These are phyloP conservation scores for Mycena alexandri DNA, from an alignment of 768 basidiomycete genomes.

Conservation along the genomic window DNA sequence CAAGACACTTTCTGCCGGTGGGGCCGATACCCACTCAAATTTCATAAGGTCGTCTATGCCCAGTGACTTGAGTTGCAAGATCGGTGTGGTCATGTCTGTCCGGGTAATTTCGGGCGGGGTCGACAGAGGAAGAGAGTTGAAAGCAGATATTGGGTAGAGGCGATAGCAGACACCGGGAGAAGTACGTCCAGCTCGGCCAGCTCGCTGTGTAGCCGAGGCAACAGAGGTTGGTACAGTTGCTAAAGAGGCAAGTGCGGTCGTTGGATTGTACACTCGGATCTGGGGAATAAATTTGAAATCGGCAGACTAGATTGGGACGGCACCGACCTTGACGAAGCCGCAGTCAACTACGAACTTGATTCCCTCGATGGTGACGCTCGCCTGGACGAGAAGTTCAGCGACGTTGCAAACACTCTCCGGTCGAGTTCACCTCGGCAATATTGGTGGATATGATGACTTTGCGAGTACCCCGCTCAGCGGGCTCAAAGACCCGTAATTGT, in stretches of 20 bases:
- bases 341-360: constrained; percentile 94
- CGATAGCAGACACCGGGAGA: constrained; percentile 94
- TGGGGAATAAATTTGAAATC: constrained; percentile 44
- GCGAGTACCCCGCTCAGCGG: constrained; percentile 77
- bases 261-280: constrained; percentile 93
- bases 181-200: constrained; percentile 95
- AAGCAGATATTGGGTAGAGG: constrained; percentile 78
- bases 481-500: constrained; percentile 88
- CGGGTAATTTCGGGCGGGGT: constrained; percentile 93
- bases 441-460: constrained; percentile 96
- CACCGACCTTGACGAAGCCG: constrained; percentile 91
- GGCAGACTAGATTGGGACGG: constrained; percentile 1
- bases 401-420: background rate
- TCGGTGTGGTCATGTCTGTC: constrained; percentile 90
- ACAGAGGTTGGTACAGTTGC: constrained; percentile 85
- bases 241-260: constrained; percentile 86
- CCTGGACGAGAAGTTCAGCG: constrained; percentile 57
- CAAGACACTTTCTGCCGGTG: constrained; percentile 87
- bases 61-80: constrained; percentile 93
- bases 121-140: constrained; percentile 71
- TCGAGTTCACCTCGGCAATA: constrained; percentile 83
- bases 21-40: constrained; percentile 94
- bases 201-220: constrained; percentile 92
- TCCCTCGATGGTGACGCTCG: constrained; percentile 97
- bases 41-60: constrained; percentile 96